A percentile compares a stretch with the other conserved stretches of the same genome.
These are phyloP conservation scores for Rhodomyrtus tomentosa DNA, from an alignment of 345 rosid species.

Conservation along the genomic window DNA sequence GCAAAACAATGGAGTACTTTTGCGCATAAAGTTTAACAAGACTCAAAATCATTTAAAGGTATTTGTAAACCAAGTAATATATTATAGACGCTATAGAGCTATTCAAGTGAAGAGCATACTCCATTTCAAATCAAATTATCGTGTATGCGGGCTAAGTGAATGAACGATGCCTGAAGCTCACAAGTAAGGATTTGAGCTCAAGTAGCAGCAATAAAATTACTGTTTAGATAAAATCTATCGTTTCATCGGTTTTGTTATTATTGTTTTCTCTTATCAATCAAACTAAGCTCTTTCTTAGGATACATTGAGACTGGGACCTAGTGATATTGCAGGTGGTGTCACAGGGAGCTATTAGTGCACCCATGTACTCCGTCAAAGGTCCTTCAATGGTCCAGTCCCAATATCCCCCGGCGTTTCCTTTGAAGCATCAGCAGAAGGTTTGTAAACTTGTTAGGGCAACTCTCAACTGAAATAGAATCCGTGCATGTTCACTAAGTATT, in stretches of 20 bases:
- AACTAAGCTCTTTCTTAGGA: not conserved
- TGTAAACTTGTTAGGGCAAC: not conserved
- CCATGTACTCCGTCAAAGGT: slow-evolving; percentile 84
- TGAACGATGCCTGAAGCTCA: not conserved
- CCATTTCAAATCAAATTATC: not conserved
- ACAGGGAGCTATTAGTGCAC: slow-evolving; percentile 87
- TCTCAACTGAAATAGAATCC: not conserved
- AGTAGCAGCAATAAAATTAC: not conserved
- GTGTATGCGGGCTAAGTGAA: not conserved
- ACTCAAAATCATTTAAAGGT: not conserved
- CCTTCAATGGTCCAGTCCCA: slow-evolving; percentile 71
- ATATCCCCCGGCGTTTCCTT: slow-evolving; percentile 81
- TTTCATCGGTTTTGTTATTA: not conserved
- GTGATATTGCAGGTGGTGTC: slow-evolving; percentile 52
- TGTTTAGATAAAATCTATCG: not conserved
- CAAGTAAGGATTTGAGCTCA: not conserved
- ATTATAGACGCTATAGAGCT: not conserved
- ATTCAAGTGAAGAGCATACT: not conserved
- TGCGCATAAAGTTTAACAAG: not conserved
- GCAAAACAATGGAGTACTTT: not conserved
- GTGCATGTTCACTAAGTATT: not conserved
- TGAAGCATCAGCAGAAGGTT: slow-evolving; percentile 98
- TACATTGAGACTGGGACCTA: not conserved
- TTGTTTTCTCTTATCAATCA: not conserved
- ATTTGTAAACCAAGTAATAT: not conserved